These are phyloP conservation scores for Arachis stenosperma DNA, from an alignment of 306 rosid genomes.

Conservation along the genomic window DNA sequence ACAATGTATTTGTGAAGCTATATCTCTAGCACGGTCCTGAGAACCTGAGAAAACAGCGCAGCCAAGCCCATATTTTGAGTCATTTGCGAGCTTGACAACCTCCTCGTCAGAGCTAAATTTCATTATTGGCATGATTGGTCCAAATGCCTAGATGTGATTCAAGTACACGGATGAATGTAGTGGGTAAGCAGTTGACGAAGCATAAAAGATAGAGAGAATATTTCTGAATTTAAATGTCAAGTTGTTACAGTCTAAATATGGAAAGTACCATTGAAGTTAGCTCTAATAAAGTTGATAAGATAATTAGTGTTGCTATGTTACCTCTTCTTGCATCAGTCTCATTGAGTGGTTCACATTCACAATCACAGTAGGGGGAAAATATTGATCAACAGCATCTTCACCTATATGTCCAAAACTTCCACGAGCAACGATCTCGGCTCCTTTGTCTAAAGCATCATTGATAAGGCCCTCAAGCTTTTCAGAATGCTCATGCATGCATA, in stretches of 20 bases:
- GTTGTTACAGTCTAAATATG: constrained; percentile 11
- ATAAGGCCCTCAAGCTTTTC: constrained; percentile 84
- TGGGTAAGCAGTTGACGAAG: constrained; percentile 9
- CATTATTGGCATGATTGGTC: constrained; percentile 93
- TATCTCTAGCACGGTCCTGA: constrained; percentile 71
- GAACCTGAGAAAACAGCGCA: constrained; percentile 88
- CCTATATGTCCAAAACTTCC: constrained; percentile 80
- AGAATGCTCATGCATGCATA: constrained; percentile 89
- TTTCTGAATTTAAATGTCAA: constrained; percentile 18
- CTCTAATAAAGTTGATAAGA: constrained; percentile 19
- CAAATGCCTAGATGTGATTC: constrained; percentile 66
- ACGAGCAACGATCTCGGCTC: constrained; percentile 80
- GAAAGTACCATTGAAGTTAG: constrained; percentile 7
- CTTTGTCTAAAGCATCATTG: constrained; percentile 77
- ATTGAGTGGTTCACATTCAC: constrained; percentile 81
- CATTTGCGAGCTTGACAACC: constrained; percentile 81
- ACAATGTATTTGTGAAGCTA: constrained; percentile 77
- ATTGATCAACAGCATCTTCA: constrained; percentile 91
- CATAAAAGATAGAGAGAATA: constrained; percentile 2
- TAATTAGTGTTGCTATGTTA: constrained; percentile 28
- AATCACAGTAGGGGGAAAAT: constrained; percentile 82
- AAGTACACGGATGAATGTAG: constrained; percentile 33
- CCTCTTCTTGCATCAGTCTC: constrained; percentile 97
- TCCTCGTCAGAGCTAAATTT: constrained; percentile 86
- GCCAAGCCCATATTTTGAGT: constrained; percentile 86